Evolutionary conservation across 1,284 basidiomycete genomes (phyloP), one percentile per base, ranked within the genome.

Genomic region (Chiua sp.): DNA sequence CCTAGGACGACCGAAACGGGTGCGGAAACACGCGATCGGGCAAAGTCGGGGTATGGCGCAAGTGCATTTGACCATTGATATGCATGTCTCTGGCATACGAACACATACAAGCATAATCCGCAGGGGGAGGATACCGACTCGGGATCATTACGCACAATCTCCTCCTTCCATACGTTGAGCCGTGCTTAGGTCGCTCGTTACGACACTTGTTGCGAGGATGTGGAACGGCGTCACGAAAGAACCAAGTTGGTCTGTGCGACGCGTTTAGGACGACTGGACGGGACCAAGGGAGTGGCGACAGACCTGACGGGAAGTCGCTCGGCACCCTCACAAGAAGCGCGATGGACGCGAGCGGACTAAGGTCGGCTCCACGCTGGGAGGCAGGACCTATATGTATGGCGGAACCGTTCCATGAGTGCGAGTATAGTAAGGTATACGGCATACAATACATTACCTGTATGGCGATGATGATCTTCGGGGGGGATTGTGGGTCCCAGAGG

Each of bases 241-340:
- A 71, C 55, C 46, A 44, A 44, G 42, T 44, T 46, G 54, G 64
- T 72, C 75, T 80, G 62, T 48, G 47, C 12, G 60, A 66, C 61
- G 47, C 61, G 44, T 22, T 22, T 47, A 61, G 39, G 48, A 32
- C 44, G 30, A 44, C 8, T 44, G 13, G 35, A 47, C 15, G 15
- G 28, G 18, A 53, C 47, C 16, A 28, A n/a, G 51, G 11, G 10
- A 52, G 55, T 53, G 57, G 56, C 49, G 52, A 62, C 61, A 63
- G 67, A 79, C 85, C 85, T 80, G 70, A 73, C 75, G 76, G 74
- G 86, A 88, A 77, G 79, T 76, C 75, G 73, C 71, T 84, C 77
- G 72, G 73, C 83, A 84, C 74, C 84, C 82, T 78, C 79, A 84
- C 85, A 87, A 87, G 86, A 87, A 87, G 83, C 86, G 86, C 85